A percentile compares a stretch with the other conserved stretches of the same genome.
These are phyloP conservation scores for Fusarium annulatum DNA, from an alignment of 2,329 filamentous ascomycete genomes.

Conservation along the genomic window DNA sequence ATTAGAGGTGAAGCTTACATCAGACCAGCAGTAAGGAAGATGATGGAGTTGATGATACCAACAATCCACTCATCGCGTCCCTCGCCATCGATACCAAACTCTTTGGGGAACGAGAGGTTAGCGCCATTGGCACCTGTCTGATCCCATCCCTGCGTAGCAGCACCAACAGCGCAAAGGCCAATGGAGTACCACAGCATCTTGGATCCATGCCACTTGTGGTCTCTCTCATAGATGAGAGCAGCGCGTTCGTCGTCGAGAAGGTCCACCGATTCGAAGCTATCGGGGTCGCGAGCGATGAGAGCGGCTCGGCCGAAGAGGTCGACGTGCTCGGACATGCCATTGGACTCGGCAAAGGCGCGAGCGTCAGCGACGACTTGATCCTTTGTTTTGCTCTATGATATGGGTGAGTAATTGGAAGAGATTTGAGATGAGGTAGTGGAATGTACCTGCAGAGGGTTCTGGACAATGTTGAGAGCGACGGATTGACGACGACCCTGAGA, in stretches of 20 bases:
- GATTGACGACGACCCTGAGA: conserved; percentile 8
- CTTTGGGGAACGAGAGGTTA: conserved; percentile 67
- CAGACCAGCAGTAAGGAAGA: conserved; percentile 49
- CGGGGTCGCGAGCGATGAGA: conserved; percentile 14
- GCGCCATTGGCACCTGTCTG: conserved; percentile 71
- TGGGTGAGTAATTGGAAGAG: neutral
- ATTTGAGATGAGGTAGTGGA: rapidly evolving
- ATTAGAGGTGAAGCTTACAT: neutral
- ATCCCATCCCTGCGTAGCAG: conserved; percentile 75
- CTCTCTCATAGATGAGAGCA: conserved; percentile 68
- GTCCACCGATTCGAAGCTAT: neutral
- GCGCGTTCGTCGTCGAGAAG: conserved; percentile 43
- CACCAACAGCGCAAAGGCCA: conserved; percentile 73
- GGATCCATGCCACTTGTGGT: conserved; percentile 75
- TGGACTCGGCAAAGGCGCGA: conserved; percentile 2
- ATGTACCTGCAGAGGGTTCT: conserved; percentile 22
- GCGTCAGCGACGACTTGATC: conserved; percentile 12
- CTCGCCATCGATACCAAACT: conserved; percentile 52
- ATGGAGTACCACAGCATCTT: conserved; percentile 73
- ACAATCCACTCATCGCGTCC: conserved; percentile 59
- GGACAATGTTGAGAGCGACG: conserved; percentile 6
- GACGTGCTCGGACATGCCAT: conserved; percentile 28
- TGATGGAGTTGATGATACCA: conserved; percentile 69
- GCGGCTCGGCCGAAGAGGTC: conserved; percentile 22
- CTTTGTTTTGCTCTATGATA: neutral